These are phyloP conservation scores for Nicotiana noctiflora DNA, from an alignment of 257 asterid genomes.

Conservation along the genomic window DNA sequence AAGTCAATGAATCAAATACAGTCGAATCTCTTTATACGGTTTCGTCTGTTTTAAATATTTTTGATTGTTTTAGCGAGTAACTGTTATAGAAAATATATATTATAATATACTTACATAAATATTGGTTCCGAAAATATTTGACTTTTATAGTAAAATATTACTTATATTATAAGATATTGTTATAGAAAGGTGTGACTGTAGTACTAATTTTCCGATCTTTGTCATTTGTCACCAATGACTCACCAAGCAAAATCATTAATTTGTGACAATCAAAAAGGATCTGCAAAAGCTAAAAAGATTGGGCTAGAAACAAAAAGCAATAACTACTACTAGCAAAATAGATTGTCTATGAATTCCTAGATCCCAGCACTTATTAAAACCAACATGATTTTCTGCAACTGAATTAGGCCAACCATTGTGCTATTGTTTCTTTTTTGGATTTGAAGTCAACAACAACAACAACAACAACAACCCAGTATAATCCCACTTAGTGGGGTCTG, in stretches of 20 bases:
- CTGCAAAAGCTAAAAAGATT: constrained; percentile 14
- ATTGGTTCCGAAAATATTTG: no score
- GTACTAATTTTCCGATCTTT: background rate
- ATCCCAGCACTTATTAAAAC: constrained; percentile 8
- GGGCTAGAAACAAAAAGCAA: constrained; percentile 2
- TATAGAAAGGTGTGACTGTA: no score
- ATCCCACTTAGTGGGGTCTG: no score
- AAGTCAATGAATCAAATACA: background rate
- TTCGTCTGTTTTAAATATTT: no score
- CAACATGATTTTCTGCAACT: background rate
- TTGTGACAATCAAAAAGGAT: background rate
- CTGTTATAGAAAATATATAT: no score
- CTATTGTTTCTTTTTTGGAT: background rate
- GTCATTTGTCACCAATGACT: background rate
- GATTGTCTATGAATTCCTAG: background rate
- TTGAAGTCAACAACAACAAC: no score
- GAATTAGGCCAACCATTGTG: background rate
- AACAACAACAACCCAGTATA: no score
- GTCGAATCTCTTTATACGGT: no score
- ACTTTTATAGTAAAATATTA: no score
- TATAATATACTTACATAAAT: no score
- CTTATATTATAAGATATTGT: no score
- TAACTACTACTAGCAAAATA: background rate
- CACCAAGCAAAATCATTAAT: constrained; percentile 5
- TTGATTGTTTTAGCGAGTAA: no score